phyloP scores from a whole-genome alignment of 2,329 filamentous ascomycete species.

The Orbilia ellipsospora region DNA sequence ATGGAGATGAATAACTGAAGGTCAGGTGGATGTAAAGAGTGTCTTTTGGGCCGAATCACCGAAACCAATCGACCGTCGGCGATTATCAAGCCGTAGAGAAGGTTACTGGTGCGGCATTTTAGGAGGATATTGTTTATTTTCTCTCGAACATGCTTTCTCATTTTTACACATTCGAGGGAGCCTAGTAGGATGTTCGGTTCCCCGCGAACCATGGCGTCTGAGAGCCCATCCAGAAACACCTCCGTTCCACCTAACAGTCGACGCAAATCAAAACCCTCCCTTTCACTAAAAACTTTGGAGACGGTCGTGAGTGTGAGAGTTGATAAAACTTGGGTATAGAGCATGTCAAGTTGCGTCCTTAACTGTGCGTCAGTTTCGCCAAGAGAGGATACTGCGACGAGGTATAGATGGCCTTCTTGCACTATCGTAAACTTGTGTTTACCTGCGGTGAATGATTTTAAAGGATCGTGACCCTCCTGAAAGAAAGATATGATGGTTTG shows the following conservation, averaged over 20 bases:
- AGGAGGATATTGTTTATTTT: slow-evolving; percentile 88
- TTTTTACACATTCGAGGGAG: slow-evolving; percentile 89
- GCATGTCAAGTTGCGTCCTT: slow-evolving; percentile 84
- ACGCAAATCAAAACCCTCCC: slow-evolving; percentile 92
- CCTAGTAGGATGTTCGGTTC: slow-evolving; percentile 89
- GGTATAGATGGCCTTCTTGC: slow-evolving; percentile 86
- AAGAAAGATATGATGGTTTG: slow-evolving; percentile 99
- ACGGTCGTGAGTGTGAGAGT: slow-evolving; percentile 90
- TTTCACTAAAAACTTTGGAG: slow-evolving; percentile 84
- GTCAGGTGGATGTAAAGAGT: slow-evolving; percentile 94
- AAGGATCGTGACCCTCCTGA: slow-evolving; percentile 76
- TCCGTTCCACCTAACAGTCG: slow-evolving; percentile 92
- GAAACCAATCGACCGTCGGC: slow-evolving; percentile 93
- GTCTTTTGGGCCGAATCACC: slow-evolving; percentile 91
- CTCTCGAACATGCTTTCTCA: slow-evolving; percentile 87
- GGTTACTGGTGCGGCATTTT: slow-evolving; percentile 77
- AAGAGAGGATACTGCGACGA: slow-evolving; percentile 90
- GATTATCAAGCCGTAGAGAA: slow-evolving; percentile 93
- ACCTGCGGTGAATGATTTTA: slow-evolving; percentile 88
- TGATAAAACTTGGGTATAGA: slow-evolving; percentile 98
- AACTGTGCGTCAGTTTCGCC: slow-evolving; percentile 93
- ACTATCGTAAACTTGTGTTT: slow-evolving; percentile 85
- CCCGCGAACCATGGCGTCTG: slow-evolving; percentile 92
- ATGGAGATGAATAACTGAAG: slow-evolving; percentile 98
- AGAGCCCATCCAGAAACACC: slow-evolving; percentile 85